These are phyloP conservation scores for Aureoboletus auriporus DNA, from an alignment of 768 basidiomycete species.

Conservation along the genomic window DNA sequence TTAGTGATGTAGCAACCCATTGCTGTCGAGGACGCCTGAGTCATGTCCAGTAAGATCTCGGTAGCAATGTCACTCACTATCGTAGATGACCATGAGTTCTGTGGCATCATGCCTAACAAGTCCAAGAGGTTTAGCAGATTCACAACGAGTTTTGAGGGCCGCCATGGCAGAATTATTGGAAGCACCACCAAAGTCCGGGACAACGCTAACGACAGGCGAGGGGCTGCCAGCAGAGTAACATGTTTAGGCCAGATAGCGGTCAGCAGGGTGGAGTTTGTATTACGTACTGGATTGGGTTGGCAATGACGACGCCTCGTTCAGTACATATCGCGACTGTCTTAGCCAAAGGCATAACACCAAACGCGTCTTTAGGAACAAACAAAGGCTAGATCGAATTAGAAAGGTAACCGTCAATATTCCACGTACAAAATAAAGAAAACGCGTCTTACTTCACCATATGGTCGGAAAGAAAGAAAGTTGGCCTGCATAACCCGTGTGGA, in stretches of 20 bases:
- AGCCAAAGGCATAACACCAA: slow-evolving; percentile 52
- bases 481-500: slow-evolving; percentile 33
- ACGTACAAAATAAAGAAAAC: not conserved
- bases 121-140: slow-evolving; percentile 60
- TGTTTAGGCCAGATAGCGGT: not conserved
- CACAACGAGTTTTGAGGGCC: slow-evolving; percentile 56
- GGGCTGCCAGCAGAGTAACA: slow-evolving; percentile 29
- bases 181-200: slow-evolving; percentile 56
- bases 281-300: slow-evolving; percentile 65
- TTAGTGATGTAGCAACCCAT: slow-evolving; percentile 76
- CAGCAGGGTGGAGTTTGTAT: not conserved
- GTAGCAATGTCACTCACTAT: slow-evolving; percentile 44
- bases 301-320: slow-evolving; percentile 59
- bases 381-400: slow-evolving; percentile 42
- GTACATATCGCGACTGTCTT: slow-evolving; percentile 67
- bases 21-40: slow-evolving; percentile 36
- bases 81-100: slow-evolving; percentile 71
- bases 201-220: slow-evolving; percentile 39
- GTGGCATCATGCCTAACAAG: slow-evolving; percentile 49
- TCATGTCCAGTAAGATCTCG: not conserved
- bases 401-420: slow-evolving; percentile 1
- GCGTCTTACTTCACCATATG: slow-evolving; percentile 60
- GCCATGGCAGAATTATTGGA: slow-evolving; percentile 38
- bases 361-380: slow-evolving; percentile 68
- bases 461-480: slow-evolving; percentile 45